Evolutionary conservation across 192 early-diverging fungal species (phyloP).

Genomic region (Backusella sp.): DNA sequence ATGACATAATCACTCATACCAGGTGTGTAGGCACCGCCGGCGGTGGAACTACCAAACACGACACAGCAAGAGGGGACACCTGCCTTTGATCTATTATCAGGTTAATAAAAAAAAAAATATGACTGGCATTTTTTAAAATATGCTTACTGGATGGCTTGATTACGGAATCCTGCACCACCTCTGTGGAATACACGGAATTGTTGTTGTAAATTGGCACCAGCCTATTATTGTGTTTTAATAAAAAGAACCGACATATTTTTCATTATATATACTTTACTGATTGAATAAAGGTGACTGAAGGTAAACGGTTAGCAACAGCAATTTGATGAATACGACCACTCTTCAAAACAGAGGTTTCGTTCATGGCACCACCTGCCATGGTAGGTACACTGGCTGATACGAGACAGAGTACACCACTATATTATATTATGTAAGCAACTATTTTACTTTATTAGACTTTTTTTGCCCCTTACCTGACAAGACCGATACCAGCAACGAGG

Average conservation of each 20-base stretch:
- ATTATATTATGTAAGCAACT: not conserved
- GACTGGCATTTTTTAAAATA: not conserved
- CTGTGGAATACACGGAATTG: conserved; percentile 65
- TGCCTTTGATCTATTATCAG: conserved; percentile 50
- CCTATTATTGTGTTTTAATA: conserved; percentile 34
- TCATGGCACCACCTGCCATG: conserved; percentile 59
- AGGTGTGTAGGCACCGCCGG: conserved; percentile 65
- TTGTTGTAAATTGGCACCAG: conserved; percentile 64
- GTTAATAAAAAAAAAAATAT: not conserved
- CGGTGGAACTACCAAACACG: conserved; percentile 68
- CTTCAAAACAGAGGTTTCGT: conserved; percentile 55
- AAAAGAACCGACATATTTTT: not conserved
- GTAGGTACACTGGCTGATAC: conserved; percentile 60
- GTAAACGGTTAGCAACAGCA: conserved; percentile 56
- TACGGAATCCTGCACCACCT: conserved; percentile 61
- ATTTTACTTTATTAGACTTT: not conserved
- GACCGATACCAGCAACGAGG: conserved; percentile 61
- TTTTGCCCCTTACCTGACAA: conserved; percentile 49
- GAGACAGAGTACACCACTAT: conserved; percentile 54
- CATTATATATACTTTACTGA: conserved; percentile 36
- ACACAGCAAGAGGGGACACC: conserved; percentile 59
- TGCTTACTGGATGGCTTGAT: conserved; percentile 49
- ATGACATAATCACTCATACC: conserved; percentile 67
- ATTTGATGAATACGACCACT: conserved; percentile 54
- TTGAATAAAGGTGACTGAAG: conserved; percentile 56